These are phyloP conservation scores for Monilinia polystroma DNA, from an alignment of 2,329 filamentous ascomycete species.

Conservation along the genomic window DNA sequence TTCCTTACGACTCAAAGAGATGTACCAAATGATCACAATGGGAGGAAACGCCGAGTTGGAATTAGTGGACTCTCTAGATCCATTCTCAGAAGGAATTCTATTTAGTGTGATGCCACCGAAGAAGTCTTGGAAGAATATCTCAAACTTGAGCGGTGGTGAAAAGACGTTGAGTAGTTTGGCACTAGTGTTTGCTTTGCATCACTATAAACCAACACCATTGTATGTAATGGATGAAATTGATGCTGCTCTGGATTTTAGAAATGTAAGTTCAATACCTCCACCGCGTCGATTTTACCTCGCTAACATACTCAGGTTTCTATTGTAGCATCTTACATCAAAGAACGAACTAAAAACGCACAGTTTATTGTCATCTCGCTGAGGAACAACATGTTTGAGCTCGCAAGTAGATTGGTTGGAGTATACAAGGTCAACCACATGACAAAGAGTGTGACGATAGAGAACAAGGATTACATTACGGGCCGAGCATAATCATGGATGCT, in stretches of 20 bases:
- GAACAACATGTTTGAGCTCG: slow-evolving; percentile 99
- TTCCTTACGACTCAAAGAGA: slow-evolving; percentile 92
- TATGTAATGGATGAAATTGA: slow-evolving; percentile 99
- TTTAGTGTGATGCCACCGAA: slow-evolving; percentile 99
- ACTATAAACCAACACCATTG: slow-evolving; percentile 94
- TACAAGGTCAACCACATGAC: slow-evolving; percentile 99
- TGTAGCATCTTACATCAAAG: slow-evolving; percentile 98
- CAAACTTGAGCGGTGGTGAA: slow-evolving; percentile 91
- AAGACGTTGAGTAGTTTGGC: slow-evolving; percentile 94
- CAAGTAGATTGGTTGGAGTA: slow-evolving; percentile 90
- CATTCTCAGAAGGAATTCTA: slow-evolving; percentile 93
- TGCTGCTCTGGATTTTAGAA: slow-evolving; percentile 94
- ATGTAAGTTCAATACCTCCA: slow-evolving; percentile 62
- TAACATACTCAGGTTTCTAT: slow-evolving; percentile 68
- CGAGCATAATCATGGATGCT: slow-evolving; percentile 8
- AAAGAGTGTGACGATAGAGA: slow-evolving; percentile 87
- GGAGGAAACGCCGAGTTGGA: slow-evolving; percentile 97
- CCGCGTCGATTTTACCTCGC: slow-evolving; percentile 10
- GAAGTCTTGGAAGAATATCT: slow-evolving; percentile 99
- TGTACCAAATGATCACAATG: slow-evolving; percentile 99
- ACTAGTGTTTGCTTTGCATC: slow-evolving; percentile 95
- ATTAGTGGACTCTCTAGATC: slow-evolving; percentile 91
- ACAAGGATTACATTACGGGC: slow-evolving; percentile 65
- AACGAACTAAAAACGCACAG: slow-evolving; percentile 97
- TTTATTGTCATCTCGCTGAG: slow-evolving; percentile 97